Percentiles rank a stretch among this genome's conserved stretches.
Conservation (phyloP, 78 protist genomes). For the Dictyostelium brefeldianum region DNA sequence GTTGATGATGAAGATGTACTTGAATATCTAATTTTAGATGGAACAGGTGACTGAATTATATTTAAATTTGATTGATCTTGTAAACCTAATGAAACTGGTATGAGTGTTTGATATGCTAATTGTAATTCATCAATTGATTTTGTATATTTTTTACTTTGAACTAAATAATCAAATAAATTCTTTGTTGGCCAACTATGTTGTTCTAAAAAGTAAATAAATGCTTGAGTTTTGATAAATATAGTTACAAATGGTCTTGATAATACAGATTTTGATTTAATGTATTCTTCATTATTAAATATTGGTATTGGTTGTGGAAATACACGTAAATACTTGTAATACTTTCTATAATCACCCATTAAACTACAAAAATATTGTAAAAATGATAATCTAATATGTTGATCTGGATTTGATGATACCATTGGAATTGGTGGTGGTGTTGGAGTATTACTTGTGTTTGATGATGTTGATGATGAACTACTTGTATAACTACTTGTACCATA, state of each 20-base stretch:
- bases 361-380: conserved; percentile 72
- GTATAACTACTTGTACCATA: not conserved
- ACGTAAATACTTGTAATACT: conserved; percentile 55
- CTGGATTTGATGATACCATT: not conserved
- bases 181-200: conserved; percentile 70
- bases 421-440: conserved; percentile 24
- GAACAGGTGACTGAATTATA: not conserved
- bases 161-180: conserved; percentile 61
- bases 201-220: conserved; percentile 65
- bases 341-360: conserved; percentile 70
- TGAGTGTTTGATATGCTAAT: conserved; percentile 8
- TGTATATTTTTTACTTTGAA: conserved; percentile 29
- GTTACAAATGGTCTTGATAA: conserved; percentile 19
- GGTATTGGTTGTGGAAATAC: conserved; percentile 84
- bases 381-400: conserved; percentile 52
- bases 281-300: conserved; percentile 62
- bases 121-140: conserved; percentile 55
- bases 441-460: not conserved
- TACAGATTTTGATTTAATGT: conserved; percentile 11
- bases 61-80: not conserved
- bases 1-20: not conserved
- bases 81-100: conserved; percentile 60
- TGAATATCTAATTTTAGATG: not conserved
- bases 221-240: conserved; percentile 63
- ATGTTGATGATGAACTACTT: not conserved